These are phyloP conservation scores for Apiospora saccharicola DNA, from an alignment of 2,329 filamentous ascomycete species.

Conservation along the genomic window DNA sequence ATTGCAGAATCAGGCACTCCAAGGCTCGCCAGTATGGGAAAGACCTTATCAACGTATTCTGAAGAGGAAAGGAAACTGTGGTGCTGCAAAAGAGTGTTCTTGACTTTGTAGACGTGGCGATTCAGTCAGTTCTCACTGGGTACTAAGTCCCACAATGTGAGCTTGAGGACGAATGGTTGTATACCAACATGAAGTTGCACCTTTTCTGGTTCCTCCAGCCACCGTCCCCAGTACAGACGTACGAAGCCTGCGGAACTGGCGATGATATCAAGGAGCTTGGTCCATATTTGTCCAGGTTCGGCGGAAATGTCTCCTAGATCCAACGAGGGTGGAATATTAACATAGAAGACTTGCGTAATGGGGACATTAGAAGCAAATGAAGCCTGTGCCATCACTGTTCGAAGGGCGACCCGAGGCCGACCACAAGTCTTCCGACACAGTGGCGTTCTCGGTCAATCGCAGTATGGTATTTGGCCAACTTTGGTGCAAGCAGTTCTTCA, in stretches of 20 bases:
- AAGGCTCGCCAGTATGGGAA: background rate
- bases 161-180: background rate
- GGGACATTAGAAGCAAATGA: background rate
- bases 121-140: background rate
- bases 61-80: background rate
- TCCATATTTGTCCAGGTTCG: background rate
- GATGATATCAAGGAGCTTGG: slow-evolving; percentile 27
- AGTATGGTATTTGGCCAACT: background rate
- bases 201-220: slow-evolving; percentile 39
- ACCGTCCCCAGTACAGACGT: slow-evolving; percentile 41
- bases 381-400: background rate
- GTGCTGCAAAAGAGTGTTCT: background rate
- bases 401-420: too few species aligned
- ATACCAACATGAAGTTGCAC: slow-evolving; percentile 43
- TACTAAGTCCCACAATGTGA: background rate
- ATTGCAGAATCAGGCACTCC: background rate
- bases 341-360: background rate
- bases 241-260: slow-evolving; percentile 33
- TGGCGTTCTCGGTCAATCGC: background rate
- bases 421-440: too few species aligned
- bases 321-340: background rate
- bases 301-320: background rate
- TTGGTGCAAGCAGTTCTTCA: background rate
- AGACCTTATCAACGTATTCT: background rate
- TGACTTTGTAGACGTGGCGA: background rate